Percentiles rank a stretch among this genome's conserved stretches.
These are phyloP conservation scores for Primulina tabacum DNA, from an alignment of 257 asterid species.

Conservation along the genomic window DNA sequence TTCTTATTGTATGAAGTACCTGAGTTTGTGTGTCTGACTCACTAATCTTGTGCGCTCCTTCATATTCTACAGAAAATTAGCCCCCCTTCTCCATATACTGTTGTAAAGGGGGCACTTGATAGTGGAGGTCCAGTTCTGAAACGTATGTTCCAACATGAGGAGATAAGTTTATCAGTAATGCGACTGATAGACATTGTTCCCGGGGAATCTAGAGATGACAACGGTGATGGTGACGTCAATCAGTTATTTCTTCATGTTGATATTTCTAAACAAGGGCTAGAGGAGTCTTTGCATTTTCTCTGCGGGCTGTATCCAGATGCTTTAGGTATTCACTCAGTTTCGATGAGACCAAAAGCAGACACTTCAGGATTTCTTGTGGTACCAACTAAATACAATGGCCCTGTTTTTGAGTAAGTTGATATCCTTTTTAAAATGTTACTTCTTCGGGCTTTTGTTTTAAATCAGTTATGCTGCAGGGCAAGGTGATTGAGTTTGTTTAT, in stretches of 20 bases:
- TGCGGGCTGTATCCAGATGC: constrained; percentile 97
- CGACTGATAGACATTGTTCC: constrained; percentile 64
- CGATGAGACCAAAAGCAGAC: constrained; percentile 60
- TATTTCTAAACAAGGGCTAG: constrained; percentile 71
- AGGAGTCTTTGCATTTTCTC: constrained; percentile 71
- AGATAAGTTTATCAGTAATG: constrained; percentile 71
- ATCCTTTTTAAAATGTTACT: constrained; percentile 14
- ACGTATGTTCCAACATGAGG: constrained; percentile 67
- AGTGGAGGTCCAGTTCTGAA: constrained; percentile 73
- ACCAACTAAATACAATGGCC: constrained; percentile 69
- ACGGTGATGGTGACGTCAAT: constrained; percentile 41
- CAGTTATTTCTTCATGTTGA: constrained; percentile 81
- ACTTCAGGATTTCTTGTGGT: constrained; percentile 47
- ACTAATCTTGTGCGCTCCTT: constrained; percentile 12
- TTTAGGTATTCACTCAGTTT: constrained; percentile 84
- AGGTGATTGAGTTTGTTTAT: constrained; percentile 3
- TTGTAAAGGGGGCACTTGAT: constrained; percentile 78
- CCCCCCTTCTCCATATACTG: constrained; percentile 86
- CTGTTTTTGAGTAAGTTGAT: constrained; percentile 73
- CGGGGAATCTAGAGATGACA: constrained; percentile 34
- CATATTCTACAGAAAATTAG: constrained; percentile 62
- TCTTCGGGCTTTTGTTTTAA: not conserved
- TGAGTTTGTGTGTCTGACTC: constrained; percentile 5
- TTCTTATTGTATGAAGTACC: not conserved
- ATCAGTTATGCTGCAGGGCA: constrained; percentile 7